phyloP scores from a whole-genome alignment of 2,329 filamentous ascomycete species.

The Dactylonectria macrodidyma region DNA sequence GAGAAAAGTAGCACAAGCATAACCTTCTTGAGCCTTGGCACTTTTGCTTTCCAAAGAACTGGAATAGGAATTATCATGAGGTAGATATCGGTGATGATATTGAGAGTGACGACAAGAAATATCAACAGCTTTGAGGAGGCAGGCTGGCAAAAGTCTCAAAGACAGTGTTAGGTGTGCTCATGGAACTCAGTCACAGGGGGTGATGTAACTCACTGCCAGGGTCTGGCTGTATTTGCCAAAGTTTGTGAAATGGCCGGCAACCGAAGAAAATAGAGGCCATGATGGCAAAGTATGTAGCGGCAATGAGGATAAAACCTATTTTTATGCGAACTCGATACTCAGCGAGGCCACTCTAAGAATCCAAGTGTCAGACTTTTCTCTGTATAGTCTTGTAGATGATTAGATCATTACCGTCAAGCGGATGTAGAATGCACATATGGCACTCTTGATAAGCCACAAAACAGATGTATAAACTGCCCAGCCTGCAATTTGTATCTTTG shows the following conservation, averaged over 20 bases:
- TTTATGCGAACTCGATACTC: conserved; percentile 51
- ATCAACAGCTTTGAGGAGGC: conserved; percentile 57
- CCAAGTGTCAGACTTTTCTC: too few species aligned
- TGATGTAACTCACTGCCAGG: conserved; percentile 64
- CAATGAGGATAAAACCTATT: conserved; percentile 63
- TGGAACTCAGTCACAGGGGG: too few species aligned
- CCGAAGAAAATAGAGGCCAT: conserved; percentile 64
- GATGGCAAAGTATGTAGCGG: conserved; percentile 61
- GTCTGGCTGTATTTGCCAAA: conserved; percentile 72
- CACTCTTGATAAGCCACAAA: conserved; percentile 65
- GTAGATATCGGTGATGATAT: conserved; percentile 58
- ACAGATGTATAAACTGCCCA: conserved; percentile 66
- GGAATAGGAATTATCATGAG: conserved; percentile 60
- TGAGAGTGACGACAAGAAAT: conserved; percentile 53
- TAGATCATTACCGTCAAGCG: too few species aligned
- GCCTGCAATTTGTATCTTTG: conserved; percentile 67
- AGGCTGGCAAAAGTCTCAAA: conserved; percentile 58
- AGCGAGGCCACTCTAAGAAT: conserved; percentile 15
- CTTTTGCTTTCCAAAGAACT: conserved; percentile 67
- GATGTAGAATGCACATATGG: too few species aligned
- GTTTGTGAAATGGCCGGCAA: conserved; percentile 65
- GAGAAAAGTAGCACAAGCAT: conserved; percentile 67
- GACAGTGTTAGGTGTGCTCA: not conserved
- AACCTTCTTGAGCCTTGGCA: conserved; percentile 65
- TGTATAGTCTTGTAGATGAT: conserved; percentile 43